phyloP scores from a whole-genome alignment of 495 filamentous ascomycete genomes.

The Neurospora pannonica region DNA sequence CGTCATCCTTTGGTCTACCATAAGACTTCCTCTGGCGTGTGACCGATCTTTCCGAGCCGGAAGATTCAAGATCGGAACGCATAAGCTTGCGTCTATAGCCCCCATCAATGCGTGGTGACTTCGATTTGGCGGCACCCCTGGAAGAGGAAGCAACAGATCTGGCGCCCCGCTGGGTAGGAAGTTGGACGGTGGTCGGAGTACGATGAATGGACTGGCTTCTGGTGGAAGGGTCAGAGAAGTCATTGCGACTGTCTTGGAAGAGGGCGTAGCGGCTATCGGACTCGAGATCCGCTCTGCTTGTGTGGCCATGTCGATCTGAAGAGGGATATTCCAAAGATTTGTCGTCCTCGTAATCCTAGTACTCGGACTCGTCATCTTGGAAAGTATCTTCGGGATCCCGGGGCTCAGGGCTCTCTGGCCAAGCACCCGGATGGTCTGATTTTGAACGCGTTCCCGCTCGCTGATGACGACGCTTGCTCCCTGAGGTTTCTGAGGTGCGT shows the following conservation, averaged over 20 bases:
- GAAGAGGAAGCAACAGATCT: neutral
- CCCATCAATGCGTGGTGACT: neutral
- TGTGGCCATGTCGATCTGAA: neutral
- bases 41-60: neutral
- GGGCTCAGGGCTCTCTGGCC: neutral
- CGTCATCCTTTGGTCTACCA: neutral
- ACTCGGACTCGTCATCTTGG: neutral
- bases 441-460: neutral
- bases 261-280: neutral
- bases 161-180: neutral
- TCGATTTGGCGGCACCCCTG: neutral
- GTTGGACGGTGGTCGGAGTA: neutral
- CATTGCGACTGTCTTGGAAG: neutral
- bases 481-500: neutral
- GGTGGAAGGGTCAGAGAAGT: neutral
- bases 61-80: neutral
- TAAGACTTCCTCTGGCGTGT: neutral
- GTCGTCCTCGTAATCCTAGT: neutral
- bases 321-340: neutral
- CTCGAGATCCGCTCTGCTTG: neutral
- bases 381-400: neutral
- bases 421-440: neutral
- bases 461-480: neutral
- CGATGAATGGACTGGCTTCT: neutral
- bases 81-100: neutral